These are phyloP conservation scores for Polygonum maritimum DNA, from an alignment of 148 eudicot species.

Conservation along the genomic window DNA sequence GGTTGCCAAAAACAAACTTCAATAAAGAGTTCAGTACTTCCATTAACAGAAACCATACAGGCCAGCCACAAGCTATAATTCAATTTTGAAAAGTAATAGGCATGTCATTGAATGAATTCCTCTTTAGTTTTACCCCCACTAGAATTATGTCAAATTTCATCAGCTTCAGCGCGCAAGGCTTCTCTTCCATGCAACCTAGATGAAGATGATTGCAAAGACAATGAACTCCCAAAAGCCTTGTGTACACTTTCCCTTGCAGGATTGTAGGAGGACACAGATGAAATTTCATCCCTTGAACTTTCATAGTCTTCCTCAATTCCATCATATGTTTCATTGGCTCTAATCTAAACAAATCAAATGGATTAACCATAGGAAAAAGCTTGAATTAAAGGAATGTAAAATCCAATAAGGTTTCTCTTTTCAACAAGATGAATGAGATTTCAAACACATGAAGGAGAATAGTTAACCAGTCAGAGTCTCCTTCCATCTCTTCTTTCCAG, in stretches of 20 bases:
- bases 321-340: constrained; percentile 67
- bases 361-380: not conserved
- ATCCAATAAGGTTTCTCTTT: not conserved
- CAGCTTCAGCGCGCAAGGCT: constrained; percentile 58
- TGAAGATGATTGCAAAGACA: constrained; percentile 64
- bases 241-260: constrained; percentile 54
- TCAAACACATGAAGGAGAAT: not conserved
- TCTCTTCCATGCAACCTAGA: constrained; percentile 63
- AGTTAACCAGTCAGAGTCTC: constrained; percentile 93
- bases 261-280: constrained; percentile 85
- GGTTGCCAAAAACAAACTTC: constrained; percentile 16
- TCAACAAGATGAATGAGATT: not conserved
- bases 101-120: not conserved
- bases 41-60: not conserved
- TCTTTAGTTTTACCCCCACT: constrained; percentile 41
- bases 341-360: constrained; percentile 37
- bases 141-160: constrained; percentile 70
- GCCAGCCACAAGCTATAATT: not conserved
- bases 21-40: not conserved
- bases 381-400: not conserved
- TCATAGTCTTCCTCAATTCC: constrained; percentile 88
- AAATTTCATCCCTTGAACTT: constrained; percentile 78
- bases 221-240: constrained; percentile 68
- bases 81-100: not conserved
- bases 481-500: constrained; percentile 62